Evolutionary conservation across 2,329 filamentous ascomycete species (phyloP), one percentile per base, ranked within the genome.

Genomic region (Microsporum ferrugineum): DNA sequence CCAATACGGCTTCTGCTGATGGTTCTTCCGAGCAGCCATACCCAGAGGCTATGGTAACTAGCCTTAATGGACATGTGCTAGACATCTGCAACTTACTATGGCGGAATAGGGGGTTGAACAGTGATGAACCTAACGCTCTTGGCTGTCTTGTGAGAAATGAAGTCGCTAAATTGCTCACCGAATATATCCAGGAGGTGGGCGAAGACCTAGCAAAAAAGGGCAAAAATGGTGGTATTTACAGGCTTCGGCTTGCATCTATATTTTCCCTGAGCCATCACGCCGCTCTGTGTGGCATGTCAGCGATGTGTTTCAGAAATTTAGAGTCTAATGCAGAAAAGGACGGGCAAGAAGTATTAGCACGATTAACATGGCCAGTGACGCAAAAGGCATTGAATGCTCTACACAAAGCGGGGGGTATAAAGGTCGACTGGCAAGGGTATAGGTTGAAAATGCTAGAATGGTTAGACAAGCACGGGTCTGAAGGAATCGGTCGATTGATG

Each of bases 21-120:
- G 71, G 66, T 66, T 72, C 65, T 56, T 70, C 58, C 43, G 61
- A 65, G 55, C 63, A 53, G 72, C 72, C 65, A n/a, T 87, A 86
- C 63, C 78, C 84, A 33, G 78, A 82, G 47, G 74, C 78, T 36
- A 82, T 87, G 61, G 82, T 90, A 45, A 82, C 84, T 65, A 76
- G 81, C 29, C 91, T 94, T 76, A 95, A 95, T 71, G 87, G 87
- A 27, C 91, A 88, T 70, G 80, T 95, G 36, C 91, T 94, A 84
- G 90, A 95, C 70, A 81, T 91, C 36, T 91, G 89, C 77, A 95
- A 95, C 70, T 84, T 88, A 58, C 72, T 94, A 55, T 95, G 89
- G 89, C 83, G 89, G 6, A 82, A 83, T 27, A 83, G 86, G 10
- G 89, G 87, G 0, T 86, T 95, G 62, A 83, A 83, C 62, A 76